Evolutionary conservation across 331 rosid species (phyloP).

Genomic region (Stylosanthes scabra): DNA sequence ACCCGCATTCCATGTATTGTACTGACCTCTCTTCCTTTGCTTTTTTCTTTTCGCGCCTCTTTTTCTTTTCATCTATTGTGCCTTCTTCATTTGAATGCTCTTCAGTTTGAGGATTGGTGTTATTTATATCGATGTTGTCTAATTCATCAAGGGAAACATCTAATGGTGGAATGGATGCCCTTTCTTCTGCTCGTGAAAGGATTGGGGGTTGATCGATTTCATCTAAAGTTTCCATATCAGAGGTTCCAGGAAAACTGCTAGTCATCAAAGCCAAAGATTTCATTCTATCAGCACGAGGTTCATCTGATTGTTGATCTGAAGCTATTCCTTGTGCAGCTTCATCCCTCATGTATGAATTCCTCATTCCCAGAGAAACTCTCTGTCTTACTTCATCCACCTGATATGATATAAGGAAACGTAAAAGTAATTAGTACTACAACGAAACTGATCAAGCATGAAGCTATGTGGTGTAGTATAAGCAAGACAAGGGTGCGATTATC

Average conservation of each 20-base stretch:
- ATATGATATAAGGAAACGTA: conserved; percentile 26
- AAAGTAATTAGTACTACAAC: conserved; percentile 26
- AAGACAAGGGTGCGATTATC: not conserved
- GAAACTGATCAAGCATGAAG: conserved; percentile 24
- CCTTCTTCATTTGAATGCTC: conserved; percentile 47
- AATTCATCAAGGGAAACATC: conserved; percentile 83
- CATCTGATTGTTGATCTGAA: conserved; percentile 52
- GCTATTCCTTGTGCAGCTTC: conserved; percentile 37
- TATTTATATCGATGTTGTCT: conserved; percentile 48
- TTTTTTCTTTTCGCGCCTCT: conserved; percentile 65
- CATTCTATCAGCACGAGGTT: conserved; percentile 42
- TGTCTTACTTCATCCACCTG: conserved; percentile 81
- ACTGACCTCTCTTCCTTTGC: conserved; percentile 77
- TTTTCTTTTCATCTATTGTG: conserved; percentile 58
- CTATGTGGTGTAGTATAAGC: not conserved
- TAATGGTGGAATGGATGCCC: conserved; percentile 84
- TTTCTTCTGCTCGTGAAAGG: conserved; percentile 69
- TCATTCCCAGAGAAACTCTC: conserved; percentile 93
- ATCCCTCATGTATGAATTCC: conserved; percentile 56
- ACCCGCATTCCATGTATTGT: conserved; percentile 23
- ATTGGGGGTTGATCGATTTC: conserved; percentile 47
- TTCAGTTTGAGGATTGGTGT: conserved; percentile 44
- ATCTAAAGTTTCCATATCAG: conserved; percentile 48
- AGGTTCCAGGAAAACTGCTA: conserved; percentile 42
- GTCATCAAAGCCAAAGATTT: conserved; percentile 33